Base-by-base conservation (phyloP, 257 asterid species). In the Gentiana macrophylla region DNA sequence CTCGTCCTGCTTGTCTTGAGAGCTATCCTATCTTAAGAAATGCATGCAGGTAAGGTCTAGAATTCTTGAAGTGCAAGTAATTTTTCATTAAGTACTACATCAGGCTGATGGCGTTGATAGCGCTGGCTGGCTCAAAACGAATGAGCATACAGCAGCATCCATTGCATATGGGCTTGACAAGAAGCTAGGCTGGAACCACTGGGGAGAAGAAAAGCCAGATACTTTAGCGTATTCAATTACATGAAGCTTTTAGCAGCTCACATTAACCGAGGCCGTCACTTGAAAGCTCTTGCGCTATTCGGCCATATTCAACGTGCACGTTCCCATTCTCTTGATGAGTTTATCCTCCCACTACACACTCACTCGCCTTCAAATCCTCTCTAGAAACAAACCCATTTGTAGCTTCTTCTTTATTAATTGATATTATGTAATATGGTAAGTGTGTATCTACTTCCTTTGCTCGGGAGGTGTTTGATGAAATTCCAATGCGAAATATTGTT, bases 261-360 rank as follows among this genome's bases (percentile, higher is more conserved):
- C 60, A 81, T 78, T 9, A 78, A 72, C 48, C 65, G 67, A n/a
- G 81, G 69, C 62, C 71, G 64, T 41, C 84, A 78, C 57, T 45
- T 58, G 41, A 66, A 72, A 59, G 77, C 84, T 41, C 79, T 78
- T 46, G 1, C 63, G 34, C 69, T 74, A 37, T 72, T 74, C 62
- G 73, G 60, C 57, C 70, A 66, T 0, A 74, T 75, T 41, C 77
- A 75, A 49, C 59, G 77, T 3, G 50, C 75, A 6, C 77, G 71
- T 3, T 62, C 70, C 46, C 59, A 55, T 37, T 67, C 72, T 6
- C 67, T 70, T 24, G 84, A 75, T 55, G 73, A 81, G 37, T 72
- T 69, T 49, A 67, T 78, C 37, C 75, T 78, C 45, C 84, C 84
- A 11, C 81, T 78, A 52, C 72, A 35, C 84, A 78, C 47, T 60